Base-by-base conservation (phyloP, 2,329 filamentous ascomycete genomes). In the Cucurbitaria berberidis region DNA sequence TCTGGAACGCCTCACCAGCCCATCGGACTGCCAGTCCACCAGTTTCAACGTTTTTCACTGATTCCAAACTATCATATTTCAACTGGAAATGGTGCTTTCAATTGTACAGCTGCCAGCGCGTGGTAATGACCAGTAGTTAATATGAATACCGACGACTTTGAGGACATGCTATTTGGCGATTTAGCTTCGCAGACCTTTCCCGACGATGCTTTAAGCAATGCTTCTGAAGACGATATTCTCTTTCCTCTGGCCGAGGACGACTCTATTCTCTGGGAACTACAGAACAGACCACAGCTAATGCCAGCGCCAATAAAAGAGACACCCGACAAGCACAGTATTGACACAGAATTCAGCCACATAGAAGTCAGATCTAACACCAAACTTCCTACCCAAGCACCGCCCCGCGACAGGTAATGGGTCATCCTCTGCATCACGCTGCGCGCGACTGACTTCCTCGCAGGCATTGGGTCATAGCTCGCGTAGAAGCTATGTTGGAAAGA, bases 401-500 rank as follows among this genome's bases (percentile, higher is more conserved):
- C 41, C 35, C 55, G 56, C n/a, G 61, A 66, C 36, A 63, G 59
- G 64, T 67, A 32, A 39, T 27, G 11, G 10, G 36, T n/a, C n/a
- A 6, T 6, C 1, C 9, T n/a, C 11, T 41, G 3, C 3, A 7
- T 34, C 15, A 1, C 13, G 30, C 35, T 9, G 27, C 7, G 19
- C 39, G 4, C 24, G 22, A 27, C 57, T 64, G 44, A 66, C 47
- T 11, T 19, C 1, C 22, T 8, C 8, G 16, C 40, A 75, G 71
- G 34, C 22, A 58, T 11, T 70, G 74, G 63, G 77, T 82, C 13
- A 79, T 86, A 22, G 68, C 76, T 38, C 81, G 78, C 48, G 84
- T 88, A 36, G 84, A 87, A 63, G 71, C 75, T 5, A 80, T 87
- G 19, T 77, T 87, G 15, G 80, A 82, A 50, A 65, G 64, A 0